Conservation (phyloP, 2,329 filamentous ascomycete genomes). For the Colletotrichum limetticola region DNA sequence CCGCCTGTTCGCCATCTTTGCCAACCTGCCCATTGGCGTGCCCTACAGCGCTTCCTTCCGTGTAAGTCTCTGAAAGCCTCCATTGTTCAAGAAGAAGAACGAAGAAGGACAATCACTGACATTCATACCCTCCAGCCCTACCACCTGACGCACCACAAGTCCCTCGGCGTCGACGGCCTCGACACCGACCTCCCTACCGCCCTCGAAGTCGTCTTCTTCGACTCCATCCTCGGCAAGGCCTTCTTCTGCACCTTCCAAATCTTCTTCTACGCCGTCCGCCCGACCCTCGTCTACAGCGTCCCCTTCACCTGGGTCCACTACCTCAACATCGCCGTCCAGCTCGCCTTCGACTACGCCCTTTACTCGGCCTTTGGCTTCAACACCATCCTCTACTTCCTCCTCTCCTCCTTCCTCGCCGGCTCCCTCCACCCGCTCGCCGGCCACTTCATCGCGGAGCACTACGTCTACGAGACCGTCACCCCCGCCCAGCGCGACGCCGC, state of each 20-base stretch:
- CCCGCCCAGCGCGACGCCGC: constrained; percentile 65
- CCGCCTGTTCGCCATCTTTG: constrained; percentile 88
- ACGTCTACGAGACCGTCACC: constrained; percentile 77
- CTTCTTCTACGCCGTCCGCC: constrained; percentile 96
- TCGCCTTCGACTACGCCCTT: constrained; percentile 80
- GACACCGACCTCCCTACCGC: constrained; percentile 96
- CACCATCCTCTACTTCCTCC: constrained; percentile 82
- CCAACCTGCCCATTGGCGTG: constrained; percentile 94
- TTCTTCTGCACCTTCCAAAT: constrained; percentile 99
- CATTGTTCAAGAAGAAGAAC: too few species aligned
- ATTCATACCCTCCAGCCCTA: constrained; percentile 74
- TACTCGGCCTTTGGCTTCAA: constrained; percentile 69
- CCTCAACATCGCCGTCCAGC: constrained; percentile 82
- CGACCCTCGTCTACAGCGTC: constrained; percentile 92
- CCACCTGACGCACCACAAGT: constrained; percentile 99
- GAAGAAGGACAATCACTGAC: constrained; percentile 36
- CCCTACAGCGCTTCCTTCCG: constrained; percentile 97
- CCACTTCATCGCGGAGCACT: constrained; percentile 99
- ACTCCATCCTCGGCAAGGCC: constrained; percentile 94
- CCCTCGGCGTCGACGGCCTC: constrained; percentile 92
- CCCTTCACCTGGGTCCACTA: constrained; percentile 88
- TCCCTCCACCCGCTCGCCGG: constrained; percentile 93
- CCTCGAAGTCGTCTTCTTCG: constrained; percentile 90
- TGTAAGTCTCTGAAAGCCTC: constrained; percentile 57
- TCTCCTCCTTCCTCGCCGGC: constrained; percentile 93